These are phyloP conservation scores for Starmerella sp. DNA, from an alignment of 805 yeast genomes.

Conservation along the genomic window DNA sequence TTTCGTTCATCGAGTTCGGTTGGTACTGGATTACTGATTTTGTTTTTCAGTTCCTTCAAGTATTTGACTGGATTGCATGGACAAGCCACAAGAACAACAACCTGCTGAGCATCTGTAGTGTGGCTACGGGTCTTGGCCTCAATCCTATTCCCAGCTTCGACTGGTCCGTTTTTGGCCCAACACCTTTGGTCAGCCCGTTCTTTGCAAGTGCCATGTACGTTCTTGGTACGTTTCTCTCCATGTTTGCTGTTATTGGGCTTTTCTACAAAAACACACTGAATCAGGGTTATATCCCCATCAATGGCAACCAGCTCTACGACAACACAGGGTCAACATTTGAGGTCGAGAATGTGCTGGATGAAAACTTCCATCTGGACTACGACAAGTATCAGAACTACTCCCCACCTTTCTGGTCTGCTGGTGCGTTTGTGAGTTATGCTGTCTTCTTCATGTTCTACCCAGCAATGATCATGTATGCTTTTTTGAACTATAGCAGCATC, in stretches of 20 bases:
- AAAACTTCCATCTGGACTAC: slow-evolving; percentile 35
- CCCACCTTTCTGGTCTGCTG: slow-evolving; percentile 56
- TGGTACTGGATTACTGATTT: slow-evolving; percentile 64
- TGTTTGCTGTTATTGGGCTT: slow-evolving; percentile 25
- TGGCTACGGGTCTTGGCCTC: slow-evolving; percentile 37
- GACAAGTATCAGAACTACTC: slow-evolving; percentile 42
- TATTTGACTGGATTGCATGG: slow-evolving; percentile 57
- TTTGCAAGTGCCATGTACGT: slow-evolving; percentile 30
- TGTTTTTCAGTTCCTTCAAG: slow-evolving; percentile 48
- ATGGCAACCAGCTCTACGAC: slow-evolving; percentile 34
- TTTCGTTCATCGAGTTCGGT: slow-evolving; percentile 36
- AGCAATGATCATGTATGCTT: slow-evolving; percentile 40
- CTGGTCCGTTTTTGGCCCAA: slow-evolving; percentile 30
- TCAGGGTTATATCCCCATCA: slow-evolving; percentile 44
- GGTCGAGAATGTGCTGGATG: slow-evolving; percentile 39
- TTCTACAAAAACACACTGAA: slow-evolving; percentile 40
- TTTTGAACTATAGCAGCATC: slow-evolving; percentile 31
- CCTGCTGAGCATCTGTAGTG: slow-evolving; percentile 42
- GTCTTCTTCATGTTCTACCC: slow-evolving; percentile 47
- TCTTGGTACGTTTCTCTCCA: slow-evolving; percentile 31
- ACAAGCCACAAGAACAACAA: slow-evolving; percentile 41
- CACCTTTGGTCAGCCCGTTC: slow-evolving; percentile 36
- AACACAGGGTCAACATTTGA: slow-evolving; percentile 37
- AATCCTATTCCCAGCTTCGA: slow-evolving; percentile 47
- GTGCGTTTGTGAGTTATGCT: slow-evolving; percentile 47